Percentiles rank a stretch among this genome's conserved stretches.
phyloP scores from a whole-genome alignment of 306 rosid species.

The Medicago arabica region DNA sequence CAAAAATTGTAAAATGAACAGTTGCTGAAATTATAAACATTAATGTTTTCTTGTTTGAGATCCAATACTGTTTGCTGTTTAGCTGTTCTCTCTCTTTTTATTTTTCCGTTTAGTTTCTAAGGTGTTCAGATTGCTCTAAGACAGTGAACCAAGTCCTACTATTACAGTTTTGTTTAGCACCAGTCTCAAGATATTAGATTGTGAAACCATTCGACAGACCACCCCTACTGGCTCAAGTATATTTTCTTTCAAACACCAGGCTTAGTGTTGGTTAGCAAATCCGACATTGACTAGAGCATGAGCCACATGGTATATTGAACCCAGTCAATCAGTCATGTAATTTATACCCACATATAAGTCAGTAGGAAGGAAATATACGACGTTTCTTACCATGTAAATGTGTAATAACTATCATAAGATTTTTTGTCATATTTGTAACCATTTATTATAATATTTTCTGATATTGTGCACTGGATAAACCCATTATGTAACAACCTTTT shows the following conservation, averaged over 20 bases:
- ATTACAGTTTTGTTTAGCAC: not conserved
- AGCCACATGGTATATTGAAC: constrained; percentile 9
- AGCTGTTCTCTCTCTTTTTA: not conserved
- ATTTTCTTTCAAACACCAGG: not conserved
- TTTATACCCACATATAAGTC: not conserved
- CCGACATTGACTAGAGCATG: constrained; percentile 29
- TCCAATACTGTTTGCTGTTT: constrained; percentile 9
- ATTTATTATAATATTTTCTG: constrained; percentile 26
- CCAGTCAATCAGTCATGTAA: constrained; percentile 9
- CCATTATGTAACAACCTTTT: constrained; percentile 20
- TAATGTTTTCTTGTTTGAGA: constrained; percentile 27
- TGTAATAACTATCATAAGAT: constrained; percentile 23
- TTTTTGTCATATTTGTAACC: constrained; percentile 21
- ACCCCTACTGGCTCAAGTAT: not conserved
- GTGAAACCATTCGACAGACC: constrained; percentile 8
- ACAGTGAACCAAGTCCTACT: not conserved
- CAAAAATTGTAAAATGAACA: not conserved
- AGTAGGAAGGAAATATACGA: constrained; percentile 1
- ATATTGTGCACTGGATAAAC: constrained; percentile 10
- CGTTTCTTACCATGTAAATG: constrained; percentile 22
- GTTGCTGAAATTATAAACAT: constrained; percentile 27
- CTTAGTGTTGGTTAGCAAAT: constrained; percentile 26
- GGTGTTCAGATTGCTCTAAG: constrained; percentile 22
- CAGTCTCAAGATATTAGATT: not conserved
- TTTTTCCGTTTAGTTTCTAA: constrained; percentile 2